Evolutionary conservation across 371 early-diverging fungal genomes (phyloP).

Genomic region (Saksenaea vasiformis): DNA sequence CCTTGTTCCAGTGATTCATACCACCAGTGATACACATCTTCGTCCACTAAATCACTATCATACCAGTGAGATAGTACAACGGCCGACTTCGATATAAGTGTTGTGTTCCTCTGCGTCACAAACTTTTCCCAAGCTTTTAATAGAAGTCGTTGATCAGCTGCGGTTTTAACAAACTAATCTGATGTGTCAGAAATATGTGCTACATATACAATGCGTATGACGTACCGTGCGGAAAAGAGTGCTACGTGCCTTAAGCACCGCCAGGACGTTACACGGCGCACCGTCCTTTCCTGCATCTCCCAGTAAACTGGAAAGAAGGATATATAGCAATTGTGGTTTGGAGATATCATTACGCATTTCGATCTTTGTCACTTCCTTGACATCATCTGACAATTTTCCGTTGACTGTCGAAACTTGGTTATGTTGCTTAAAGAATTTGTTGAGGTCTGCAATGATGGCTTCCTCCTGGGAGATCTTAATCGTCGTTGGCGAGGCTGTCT

Average conservation of each 20-base stretch:
- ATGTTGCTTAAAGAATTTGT: slow-evolving; percentile 43
- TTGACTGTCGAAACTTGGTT: slow-evolving; percentile 18
- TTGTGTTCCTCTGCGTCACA: slow-evolving; percentile 51
- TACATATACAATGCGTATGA: background rate
- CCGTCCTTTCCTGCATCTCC: slow-evolving; percentile 43
- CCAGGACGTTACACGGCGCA: slow-evolving; percentile 17
- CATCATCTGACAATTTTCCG: slow-evolving; percentile 53
- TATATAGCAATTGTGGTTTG: slow-evolving; percentile 65
- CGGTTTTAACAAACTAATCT: slow-evolving; percentile 58
- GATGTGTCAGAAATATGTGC: background rate
- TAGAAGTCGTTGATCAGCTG: slow-evolving; percentile 60
- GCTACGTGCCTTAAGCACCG: slow-evolving; percentile 35
- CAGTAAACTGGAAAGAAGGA: slow-evolving; percentile 61
- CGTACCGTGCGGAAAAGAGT: slow-evolving; percentile 60
- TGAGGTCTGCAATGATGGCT: slow-evolving; percentile 47
- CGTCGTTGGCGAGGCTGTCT: slow-evolving; percentile 15
- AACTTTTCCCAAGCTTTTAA: slow-evolving; percentile 69
- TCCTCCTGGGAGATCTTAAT: slow-evolving; percentile 46
- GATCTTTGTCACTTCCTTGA: slow-evolving; percentile 73
- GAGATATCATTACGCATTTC: slow-evolving; percentile 78
- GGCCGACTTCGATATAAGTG: slow-evolving; percentile 52
- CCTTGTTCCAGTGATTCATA: slow-evolving; percentile 51
- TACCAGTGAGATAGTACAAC: slow-evolving; percentile 66
- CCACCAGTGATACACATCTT: slow-evolving; percentile 70
- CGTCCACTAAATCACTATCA: slow-evolving; percentile 73